phyloP scores from a whole-genome alignment of 2,329 filamentous ascomycete species.

The Paraphoma sp. region DNA sequence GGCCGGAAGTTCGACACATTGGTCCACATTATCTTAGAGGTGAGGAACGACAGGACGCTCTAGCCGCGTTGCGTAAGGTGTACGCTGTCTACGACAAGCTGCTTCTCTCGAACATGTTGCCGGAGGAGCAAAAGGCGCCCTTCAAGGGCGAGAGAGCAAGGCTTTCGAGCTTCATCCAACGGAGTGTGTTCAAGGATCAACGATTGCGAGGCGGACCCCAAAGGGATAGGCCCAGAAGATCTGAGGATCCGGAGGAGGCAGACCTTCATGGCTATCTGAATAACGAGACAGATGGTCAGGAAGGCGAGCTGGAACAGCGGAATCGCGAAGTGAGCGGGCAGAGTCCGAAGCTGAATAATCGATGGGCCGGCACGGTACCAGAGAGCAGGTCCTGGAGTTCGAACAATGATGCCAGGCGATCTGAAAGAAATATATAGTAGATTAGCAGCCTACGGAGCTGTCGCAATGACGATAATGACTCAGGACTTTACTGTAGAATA shows the following conservation, averaged over 20 bases:
- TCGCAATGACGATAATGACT: no score
- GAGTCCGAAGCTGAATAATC: constrained; percentile 12
- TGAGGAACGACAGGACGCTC: constrained; percentile 31
- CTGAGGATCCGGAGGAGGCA: constrained; percentile 9
- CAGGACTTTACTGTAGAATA: neutral
- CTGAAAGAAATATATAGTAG: neutral
- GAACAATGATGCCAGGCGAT: neutral
- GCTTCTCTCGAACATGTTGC: constrained; percentile 36
- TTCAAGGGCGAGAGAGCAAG: constrained; percentile 36
- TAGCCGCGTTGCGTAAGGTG: constrained; percentile 32
- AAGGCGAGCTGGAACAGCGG: constrained; percentile 1
- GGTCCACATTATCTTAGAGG: constrained; percentile 23
- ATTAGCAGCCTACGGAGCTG: neutral
- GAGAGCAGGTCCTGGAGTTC: constrained; percentile 21
- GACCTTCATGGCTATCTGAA: constrained; percentile 19
- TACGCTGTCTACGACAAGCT: constrained; percentile 41
- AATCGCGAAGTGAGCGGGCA: constrained; percentile 3
- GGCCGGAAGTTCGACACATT: neutral
- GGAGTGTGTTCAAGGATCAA: constrained; percentile 19
- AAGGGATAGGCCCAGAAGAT: constrained; percentile 2
- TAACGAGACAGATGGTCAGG: constrained; percentile 5
- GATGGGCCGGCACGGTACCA: constrained; percentile 15
- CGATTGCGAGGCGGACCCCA: neutral
- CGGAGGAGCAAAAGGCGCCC: constrained; percentile 33
- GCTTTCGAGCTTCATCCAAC: constrained; percentile 33